A percentile compares a stretch with the other conserved stretches of the same genome.
Evolutionary conservation across 805 yeast genomes (phyloP).

Genomic region (Saccharomyces eubayanus): DNA sequence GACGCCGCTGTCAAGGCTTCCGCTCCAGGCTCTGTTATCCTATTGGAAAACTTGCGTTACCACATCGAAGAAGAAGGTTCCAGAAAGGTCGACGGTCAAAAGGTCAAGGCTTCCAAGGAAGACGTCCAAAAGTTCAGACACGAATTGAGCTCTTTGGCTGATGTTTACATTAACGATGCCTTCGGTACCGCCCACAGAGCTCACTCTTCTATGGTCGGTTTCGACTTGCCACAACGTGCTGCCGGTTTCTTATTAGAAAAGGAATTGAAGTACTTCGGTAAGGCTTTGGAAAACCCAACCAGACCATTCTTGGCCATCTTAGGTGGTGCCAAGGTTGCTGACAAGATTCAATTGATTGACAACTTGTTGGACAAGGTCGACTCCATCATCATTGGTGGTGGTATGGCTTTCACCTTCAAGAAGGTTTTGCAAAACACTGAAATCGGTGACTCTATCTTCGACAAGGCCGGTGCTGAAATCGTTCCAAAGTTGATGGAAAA

Average conservation of each 20-base stretch:
- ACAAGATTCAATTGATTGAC: slow-evolving; percentile 97
- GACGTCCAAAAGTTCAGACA: slow-evolving; percentile 82
- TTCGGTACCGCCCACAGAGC: slow-evolving; percentile 99
- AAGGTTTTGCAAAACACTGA: slow-evolving; percentile 77
- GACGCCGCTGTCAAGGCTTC: slow-evolving; percentile 70
- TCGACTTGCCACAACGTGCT: slow-evolving; percentile 91
- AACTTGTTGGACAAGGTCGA: slow-evolving; percentile 94
- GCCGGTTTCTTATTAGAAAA: slow-evolving; percentile 98
- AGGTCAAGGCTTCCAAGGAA: slow-evolving; percentile 84
- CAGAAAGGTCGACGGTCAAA: slow-evolving; percentile 83
- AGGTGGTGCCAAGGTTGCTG: slow-evolving; percentile 99
- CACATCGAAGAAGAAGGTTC: slow-evolving; percentile 97
- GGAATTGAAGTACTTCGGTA: slow-evolving; percentile 94
- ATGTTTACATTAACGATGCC: slow-evolving; percentile 95
- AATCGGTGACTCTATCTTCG: slow-evolving; percentile 89
- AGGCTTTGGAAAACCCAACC: slow-evolving; percentile 95
- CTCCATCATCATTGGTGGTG: slow-evolving; percentile 93
- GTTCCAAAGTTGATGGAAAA: slow-evolving; percentile 87
- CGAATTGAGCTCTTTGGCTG: slow-evolving; percentile 86
- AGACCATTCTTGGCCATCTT: slow-evolving; percentile 98
- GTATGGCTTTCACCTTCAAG: slow-evolving; percentile 99
- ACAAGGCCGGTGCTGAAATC: slow-evolving; percentile 89
- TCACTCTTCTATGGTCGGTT: slow-evolving; percentile 98
- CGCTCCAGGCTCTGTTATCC: slow-evolving; percentile 70
- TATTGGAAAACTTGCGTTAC: slow-evolving; percentile 95